Conservation (phyloP, 2,329 filamentous ascomycete genomes). For the Fusarium nurragi region DNA sequence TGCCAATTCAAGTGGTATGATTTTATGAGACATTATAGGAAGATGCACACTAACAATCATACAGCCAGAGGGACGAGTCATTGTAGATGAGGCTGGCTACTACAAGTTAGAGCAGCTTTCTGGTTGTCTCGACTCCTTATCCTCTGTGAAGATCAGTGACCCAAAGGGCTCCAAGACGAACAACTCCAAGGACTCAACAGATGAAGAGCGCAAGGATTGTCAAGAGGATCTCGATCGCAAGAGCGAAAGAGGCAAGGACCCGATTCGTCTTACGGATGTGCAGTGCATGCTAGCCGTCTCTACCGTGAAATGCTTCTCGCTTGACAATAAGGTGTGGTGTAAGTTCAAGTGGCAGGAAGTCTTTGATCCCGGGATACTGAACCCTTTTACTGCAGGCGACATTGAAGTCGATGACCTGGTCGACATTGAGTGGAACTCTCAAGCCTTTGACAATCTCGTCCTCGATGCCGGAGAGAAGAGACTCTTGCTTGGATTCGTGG, state of each 20-base stretch:
- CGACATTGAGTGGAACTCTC: background rate
- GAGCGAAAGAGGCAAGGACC: fast-evolving
- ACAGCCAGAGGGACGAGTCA: background rate
- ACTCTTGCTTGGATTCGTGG: background rate
- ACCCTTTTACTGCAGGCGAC: background rate
- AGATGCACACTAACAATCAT: background rate
- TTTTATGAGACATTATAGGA: background rate
- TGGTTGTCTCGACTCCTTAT: too few relatives aligned
- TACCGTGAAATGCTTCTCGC: constrained; percentile 2
- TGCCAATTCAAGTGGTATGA: background rate
- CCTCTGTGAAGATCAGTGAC: background rate
- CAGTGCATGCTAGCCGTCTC: constrained; percentile 16
- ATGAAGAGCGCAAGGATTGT: background rate
- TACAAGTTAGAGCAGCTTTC: background rate
- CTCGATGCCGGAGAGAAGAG: constrained; percentile 7
- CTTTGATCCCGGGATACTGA: background rate
- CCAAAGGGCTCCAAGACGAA: background rate
- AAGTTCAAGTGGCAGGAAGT: background rate
- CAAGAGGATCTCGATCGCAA: background rate
- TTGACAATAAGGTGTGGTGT: constrained; percentile 20
- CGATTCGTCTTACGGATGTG: background rate
- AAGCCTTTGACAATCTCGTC: background rate
- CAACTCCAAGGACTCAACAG: background rate
- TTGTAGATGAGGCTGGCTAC: background rate
- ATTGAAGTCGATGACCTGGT: background rate